A percentile compares a stretch with the other conserved stretches of the same genome.
Evolutionary conservation across 192 early-diverging fungal species (phyloP).

Genomic region (Linnemannia zychae): DNA sequence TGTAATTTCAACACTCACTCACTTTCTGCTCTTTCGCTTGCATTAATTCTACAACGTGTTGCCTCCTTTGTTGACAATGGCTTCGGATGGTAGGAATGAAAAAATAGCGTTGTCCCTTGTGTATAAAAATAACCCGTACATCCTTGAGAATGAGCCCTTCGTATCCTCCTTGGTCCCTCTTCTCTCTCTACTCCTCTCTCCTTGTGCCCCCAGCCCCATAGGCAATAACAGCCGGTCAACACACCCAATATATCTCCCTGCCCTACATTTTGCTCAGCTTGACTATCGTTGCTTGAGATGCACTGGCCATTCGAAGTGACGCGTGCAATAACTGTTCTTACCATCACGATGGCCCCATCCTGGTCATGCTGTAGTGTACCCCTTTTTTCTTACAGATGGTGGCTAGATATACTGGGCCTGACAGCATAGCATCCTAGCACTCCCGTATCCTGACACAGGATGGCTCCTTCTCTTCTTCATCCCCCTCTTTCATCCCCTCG

Average conservation of each 20-base stretch:
- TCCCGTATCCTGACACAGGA: neutral
- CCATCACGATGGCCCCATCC: neutral
- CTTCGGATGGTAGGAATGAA: neutral
- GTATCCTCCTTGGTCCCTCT: neutral
- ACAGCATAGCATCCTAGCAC: neutral
- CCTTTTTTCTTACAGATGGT: neutral
- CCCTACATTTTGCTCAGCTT: neutral
- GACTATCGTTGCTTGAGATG: neutral
- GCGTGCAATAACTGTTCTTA: neutral
- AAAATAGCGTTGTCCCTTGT: neutral
- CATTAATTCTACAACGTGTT: neutral
- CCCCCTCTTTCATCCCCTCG: neutral
- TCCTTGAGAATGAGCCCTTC: neutral
- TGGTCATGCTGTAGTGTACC: neutral
- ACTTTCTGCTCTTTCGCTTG: neutral
- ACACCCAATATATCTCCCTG: neutral
- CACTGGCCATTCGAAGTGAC: neutral
- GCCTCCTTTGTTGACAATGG: neutral
- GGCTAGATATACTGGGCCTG: neutral
- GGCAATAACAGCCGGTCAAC: neutral
- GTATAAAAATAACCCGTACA: slow-evolving; percentile 1
- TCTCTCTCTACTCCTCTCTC: no score
- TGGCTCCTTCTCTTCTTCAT: neutral
- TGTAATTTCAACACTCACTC: neutral
- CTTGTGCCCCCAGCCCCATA: neutral